A percentile compares a stretch with the other conserved stretches of the same genome.
phyloP scores from a whole-genome alignment of 2,329 filamentous ascomycete genomes.

The Aspergillus ruber region DNA sequence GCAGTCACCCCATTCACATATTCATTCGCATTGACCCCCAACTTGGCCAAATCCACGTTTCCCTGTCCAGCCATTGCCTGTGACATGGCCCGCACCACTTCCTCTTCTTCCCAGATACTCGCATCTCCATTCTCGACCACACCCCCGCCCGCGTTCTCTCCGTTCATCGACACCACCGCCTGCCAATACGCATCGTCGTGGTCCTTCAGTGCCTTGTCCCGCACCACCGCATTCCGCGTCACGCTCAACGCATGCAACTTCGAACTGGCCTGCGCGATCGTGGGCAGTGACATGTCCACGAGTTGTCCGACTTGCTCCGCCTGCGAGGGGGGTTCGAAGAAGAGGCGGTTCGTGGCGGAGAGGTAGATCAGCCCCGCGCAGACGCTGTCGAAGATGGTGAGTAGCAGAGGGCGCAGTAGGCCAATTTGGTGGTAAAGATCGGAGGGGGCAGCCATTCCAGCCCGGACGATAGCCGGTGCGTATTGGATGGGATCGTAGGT shows the following conservation, averaged over 20 bases:
- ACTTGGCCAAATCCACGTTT: conserved; percentile 34
- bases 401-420: conserved; percentile 54
- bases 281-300: conserved; percentile 41
- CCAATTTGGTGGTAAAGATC: conserved; percentile 41
- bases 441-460: conserved; percentile 55
- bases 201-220: conserved; percentile 64
- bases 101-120: conserved; percentile 64
- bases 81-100: conserved; percentile 58
- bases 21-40: conserved; percentile 37
- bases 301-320: conserved; percentile 61
- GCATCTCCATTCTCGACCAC: conserved; percentile 55
- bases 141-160: conserved; percentile 35
- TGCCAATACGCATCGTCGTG: conserved; percentile 69
- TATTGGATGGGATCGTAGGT: conserved; percentile 53
- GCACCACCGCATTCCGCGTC: conserved; percentile 69
- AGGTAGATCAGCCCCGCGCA: conserved; percentile 66
- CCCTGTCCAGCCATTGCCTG: conserved; percentile 65
- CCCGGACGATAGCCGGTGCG: conserved; percentile 56
- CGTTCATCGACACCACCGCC: conserved; percentile 53
- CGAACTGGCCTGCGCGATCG: conserved; percentile 54
- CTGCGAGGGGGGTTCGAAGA: conserved; percentile 55
- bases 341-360: conserved; percentile 71
- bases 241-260: conserved; percentile 69
- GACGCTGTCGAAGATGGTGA: conserved; percentile 59
- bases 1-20: conserved; percentile 40